Conservation (phyloP, 2,329 filamentous ascomycete genomes). For the Fusarium gaditjirri region DNA sequence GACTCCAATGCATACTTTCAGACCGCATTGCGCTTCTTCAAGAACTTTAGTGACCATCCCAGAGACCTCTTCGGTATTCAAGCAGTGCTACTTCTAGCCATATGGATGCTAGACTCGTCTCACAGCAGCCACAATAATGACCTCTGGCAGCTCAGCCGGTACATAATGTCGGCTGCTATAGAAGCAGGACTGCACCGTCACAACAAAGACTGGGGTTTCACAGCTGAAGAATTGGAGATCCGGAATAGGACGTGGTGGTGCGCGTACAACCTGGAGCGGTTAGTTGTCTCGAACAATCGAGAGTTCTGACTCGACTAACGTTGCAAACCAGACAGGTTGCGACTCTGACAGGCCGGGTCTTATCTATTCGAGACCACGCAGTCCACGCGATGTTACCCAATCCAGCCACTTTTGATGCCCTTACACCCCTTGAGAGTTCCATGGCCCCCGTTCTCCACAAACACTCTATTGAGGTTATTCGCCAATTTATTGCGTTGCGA, state of each 20-base stretch:
- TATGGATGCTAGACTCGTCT: conserved; percentile 5
- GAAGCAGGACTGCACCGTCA: neutral
- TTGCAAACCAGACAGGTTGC: neutral
- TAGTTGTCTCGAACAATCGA: neutral
- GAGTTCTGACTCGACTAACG: neutral
- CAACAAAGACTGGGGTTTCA: neutral
- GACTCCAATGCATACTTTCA: neutral
- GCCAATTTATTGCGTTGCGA: neutral
- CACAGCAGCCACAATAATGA: conserved; percentile 7
- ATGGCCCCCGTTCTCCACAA: neutral
- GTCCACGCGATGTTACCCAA: neutral
- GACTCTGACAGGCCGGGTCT: neutral
- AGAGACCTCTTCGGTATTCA: neutral
- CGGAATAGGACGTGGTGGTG: conserved; percentile 13
- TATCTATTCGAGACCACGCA: neutral
- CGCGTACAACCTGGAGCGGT: conserved; percentile 3
- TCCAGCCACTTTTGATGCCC: neutral
- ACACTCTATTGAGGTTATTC: neutral
- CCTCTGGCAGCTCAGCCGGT: neutral
- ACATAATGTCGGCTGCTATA: conserved; percentile 3
- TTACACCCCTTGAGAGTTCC: neutral
- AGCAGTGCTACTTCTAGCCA: fast-evolving
- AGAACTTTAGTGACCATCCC: neutral
- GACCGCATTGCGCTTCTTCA: neutral
- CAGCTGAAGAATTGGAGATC: neutral